Evolutionary conservation across 2,329 filamentous ascomycete species (phyloP), one percentile per base, ranked within the genome.

Genomic region (Didymella pinodella): DNA sequence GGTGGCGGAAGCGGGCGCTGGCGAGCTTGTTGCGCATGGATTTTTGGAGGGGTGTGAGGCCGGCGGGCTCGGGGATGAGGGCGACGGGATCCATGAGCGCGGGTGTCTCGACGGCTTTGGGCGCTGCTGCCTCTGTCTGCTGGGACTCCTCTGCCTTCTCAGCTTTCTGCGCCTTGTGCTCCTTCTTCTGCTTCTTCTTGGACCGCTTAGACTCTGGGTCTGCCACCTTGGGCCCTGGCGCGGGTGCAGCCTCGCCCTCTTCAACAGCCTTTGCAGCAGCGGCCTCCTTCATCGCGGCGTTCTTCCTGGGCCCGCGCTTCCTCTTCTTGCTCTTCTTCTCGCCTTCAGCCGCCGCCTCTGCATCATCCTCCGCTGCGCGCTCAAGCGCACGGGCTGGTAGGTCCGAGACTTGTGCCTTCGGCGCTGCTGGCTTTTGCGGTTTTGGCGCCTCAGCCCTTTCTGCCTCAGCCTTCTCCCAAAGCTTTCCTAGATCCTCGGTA

Each of bases 21-120:
- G 96, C 85, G 63, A 99, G 88, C 82, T 99, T 99, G 74, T 93
- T 90, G 62, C 92, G 89, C 95, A 99, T 99, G 3, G 92, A 88
- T 54, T 90, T 88, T 82, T 99, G 95, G 56, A 99, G 88, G 3
- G 95, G 93, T 0, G 95, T 99, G 71, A 99, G 86, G 68, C 91
- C 92, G 20, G 81, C 74, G 16, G 79, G 77, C 48, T 77, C 69
- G 49, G 64, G 73, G 25, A 75, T 70, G 44, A 75, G 68, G 28
- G 75, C 62, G 38, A 72, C 65, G 29, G 68, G 63, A 25, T 55
- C 57, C 57, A 55, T 55, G 43, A 60, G 56, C 7, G 79, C 77
- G 38, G 80, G 79, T 1, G 75, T 69, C 38, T 54, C 32, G 46
- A 59, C n/a, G 55, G 49, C 16, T 54, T 63, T 48, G 47, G 20